Evolutionary conservation across 768 basidiomycete species (phyloP).

Genomic region (Mycena polygramma): DNA sequence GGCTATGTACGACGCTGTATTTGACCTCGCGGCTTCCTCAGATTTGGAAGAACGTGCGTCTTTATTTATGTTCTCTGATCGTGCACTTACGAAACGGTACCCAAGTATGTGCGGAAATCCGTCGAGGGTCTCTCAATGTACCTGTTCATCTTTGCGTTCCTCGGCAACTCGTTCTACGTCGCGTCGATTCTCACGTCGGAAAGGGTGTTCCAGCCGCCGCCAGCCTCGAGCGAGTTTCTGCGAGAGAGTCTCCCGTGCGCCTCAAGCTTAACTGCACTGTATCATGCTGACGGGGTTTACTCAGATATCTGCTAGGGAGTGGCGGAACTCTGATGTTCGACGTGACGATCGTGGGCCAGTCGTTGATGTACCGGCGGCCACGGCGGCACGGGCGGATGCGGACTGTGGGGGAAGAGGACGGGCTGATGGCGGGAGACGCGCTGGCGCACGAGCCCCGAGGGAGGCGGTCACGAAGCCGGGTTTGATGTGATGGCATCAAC

Average conservation of each 20-base stretch:
- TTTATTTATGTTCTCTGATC: constrained; percentile 5
- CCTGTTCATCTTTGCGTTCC: constrained; percentile 93
- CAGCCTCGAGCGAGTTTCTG: constrained; percentile 74
- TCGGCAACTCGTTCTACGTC: constrained; percentile 95
- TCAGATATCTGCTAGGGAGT: constrained; percentile 89
- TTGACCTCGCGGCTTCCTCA: constrained; percentile 95
- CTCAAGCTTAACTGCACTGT: constrained; percentile 2
- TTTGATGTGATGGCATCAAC: constrained; percentile 2
- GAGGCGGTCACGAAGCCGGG: not conserved
- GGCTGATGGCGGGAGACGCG: constrained; percentile 29
- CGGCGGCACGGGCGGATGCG: constrained; percentile 49
- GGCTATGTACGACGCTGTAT: constrained; percentile 94
- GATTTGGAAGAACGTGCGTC: constrained; percentile 98
- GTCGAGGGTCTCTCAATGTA: constrained; percentile 96
- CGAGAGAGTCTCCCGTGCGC: constrained; percentile 88
- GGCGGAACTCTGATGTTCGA: constrained; percentile 96
- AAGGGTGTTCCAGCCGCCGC: constrained; percentile 66
- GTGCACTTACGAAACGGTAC: constrained; percentile 8
- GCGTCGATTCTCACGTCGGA: constrained; percentile 89
- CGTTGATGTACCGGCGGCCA: constrained; percentile 76
- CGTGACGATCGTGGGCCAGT: constrained; percentile 90
- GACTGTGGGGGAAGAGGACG: constrained; percentile 28
- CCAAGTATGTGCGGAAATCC: constrained; percentile 88
- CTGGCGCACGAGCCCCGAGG: constrained; percentile 17
- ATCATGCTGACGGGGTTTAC: not conserved